Conservation (phyloP, 768 basidiomycete species). For the Tremella mesenterica region DNA sequence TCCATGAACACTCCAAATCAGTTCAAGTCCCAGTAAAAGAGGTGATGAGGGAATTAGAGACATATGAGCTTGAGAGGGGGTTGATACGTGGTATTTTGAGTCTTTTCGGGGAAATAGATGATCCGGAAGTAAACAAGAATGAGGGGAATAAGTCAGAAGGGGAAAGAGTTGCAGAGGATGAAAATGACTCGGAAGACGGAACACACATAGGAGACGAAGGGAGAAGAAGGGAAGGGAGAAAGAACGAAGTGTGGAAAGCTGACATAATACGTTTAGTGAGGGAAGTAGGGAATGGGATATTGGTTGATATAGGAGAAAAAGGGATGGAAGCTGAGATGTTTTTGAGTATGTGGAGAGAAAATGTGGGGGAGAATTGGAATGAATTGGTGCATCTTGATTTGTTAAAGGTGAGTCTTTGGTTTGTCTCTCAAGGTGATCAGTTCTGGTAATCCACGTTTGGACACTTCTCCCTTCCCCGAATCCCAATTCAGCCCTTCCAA, state of each 20-base stretch:
- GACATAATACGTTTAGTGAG: constrained; percentile 50
- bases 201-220: background rate
- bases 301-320: constrained; percentile 56
- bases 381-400: constrained; percentile 55
- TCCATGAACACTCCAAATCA: constrained; percentile 7
- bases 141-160: constrained; percentile 16
- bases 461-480: too few species aligned
- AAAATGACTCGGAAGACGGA: too few species aligned
- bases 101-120: constrained; percentile 63
- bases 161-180: background rate
- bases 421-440: too few species aligned
- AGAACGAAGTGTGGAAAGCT: constrained; percentile 49
- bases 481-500: too few species aligned
- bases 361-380: constrained; percentile 71
- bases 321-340: constrained; percentile 47
- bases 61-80: constrained; percentile 59
- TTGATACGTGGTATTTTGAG: constrained; percentile 63
- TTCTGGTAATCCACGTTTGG: too few species aligned
- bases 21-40: too few species aligned
- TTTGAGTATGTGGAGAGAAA: constrained; percentile 58
- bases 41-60: constrained; percentile 44
- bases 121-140: background rate
- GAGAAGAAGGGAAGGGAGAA: background rate
- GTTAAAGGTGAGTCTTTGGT: constrained; percentile 57
- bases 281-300: constrained; percentile 67